A percentile compares a stretch with the other conserved stretches of the same genome.
These are phyloP conservation scores for Colletotrichum lupini DNA, from an alignment of 2,329 filamentous ascomycete species.

Conservation along the genomic window DNA sequence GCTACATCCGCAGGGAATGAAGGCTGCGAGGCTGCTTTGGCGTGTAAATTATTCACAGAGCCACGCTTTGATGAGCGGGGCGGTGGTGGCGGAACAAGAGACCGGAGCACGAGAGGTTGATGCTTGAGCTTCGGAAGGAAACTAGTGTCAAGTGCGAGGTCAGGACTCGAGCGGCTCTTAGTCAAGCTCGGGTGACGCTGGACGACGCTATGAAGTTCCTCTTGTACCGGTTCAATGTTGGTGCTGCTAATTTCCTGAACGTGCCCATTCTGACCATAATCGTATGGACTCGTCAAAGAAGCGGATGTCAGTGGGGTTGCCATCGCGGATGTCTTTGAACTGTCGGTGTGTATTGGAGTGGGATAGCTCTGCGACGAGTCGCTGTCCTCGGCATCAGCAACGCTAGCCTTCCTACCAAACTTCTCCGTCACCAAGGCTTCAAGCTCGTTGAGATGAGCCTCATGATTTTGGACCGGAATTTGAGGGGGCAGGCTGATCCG, in stretches of 20 bases:
- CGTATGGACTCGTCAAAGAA: constrained; percentile 12
- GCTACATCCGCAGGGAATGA: not conserved
- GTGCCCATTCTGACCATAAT: not conserved
- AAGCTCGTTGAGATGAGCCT: constrained; percentile 24
- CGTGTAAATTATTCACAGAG: constrained; percentile 13
- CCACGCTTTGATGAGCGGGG: constrained; percentile 38
- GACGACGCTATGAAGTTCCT: not conserved
- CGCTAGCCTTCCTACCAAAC: constrained; percentile 25
- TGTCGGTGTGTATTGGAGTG: constrained; percentile 18
- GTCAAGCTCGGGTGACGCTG: constrained; percentile 34
- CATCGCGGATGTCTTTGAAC: constrained; percentile 12
- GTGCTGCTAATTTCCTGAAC: not conserved
- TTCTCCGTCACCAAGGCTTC: constrained; percentile 31
- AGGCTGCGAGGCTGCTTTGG: constrained; percentile 29
- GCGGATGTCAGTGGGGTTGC: constrained; percentile 17
- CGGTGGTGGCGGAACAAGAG: constrained; percentile 26
- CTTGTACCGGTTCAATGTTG: not conserved
- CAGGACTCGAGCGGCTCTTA: constrained; percentile 41
- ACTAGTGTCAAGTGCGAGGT: constrained; percentile 38
- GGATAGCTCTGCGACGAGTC: constrained; percentile 26
- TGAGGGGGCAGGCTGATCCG: constrained; percentile 31
- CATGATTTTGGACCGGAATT: constrained; percentile 23
- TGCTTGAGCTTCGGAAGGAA: constrained; percentile 52
- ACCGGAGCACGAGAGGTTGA: constrained; percentile 46
- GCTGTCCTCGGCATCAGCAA: constrained; percentile 32